These are phyloP conservation scores for Stromatinia cepivora DNA, from an alignment of 2,329 filamentous ascomycete genomes.

Conservation along the genomic window DNA sequence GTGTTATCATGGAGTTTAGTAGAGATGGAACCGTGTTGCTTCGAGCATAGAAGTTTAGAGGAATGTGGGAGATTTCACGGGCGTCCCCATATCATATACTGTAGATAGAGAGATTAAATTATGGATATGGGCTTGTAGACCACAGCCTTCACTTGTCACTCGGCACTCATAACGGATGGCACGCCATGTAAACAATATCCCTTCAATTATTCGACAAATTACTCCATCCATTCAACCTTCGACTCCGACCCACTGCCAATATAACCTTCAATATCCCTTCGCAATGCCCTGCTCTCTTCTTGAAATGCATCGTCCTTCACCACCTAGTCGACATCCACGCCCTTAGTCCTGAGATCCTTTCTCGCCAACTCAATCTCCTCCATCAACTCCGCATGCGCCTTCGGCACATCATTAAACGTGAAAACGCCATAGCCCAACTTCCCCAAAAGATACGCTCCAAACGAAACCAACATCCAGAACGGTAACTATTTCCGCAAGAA, in stretches of 20 bases:
- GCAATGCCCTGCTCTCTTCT: background rate
- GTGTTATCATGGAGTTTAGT: background rate
- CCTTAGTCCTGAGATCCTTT: slow-evolving; percentile 69
- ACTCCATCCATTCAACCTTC: slow-evolving; percentile 7
- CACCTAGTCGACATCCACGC: slow-evolving; percentile 57
- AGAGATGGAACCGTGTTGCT: background rate
- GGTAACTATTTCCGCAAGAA: slow-evolving; percentile 63
- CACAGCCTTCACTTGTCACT: background rate
- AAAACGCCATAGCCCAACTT: slow-evolving; percentile 90
- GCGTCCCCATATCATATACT: background rate
- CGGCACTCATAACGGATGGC: background rate
- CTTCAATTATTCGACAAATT: slow-evolving; percentile 19
- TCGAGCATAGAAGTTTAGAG: background rate
- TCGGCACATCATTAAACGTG: slow-evolving; percentile 94
- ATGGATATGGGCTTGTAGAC: background rate
- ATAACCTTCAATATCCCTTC: slow-evolving; percentile 2
- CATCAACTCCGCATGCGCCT: slow-evolving; percentile 87
- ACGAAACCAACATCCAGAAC: slow-evolving; percentile 87
- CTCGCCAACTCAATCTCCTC: slow-evolving; percentile 77
- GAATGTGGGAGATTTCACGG: background rate
- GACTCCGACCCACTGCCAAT: background rate
- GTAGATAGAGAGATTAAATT: slow-evolving; percentile 6
- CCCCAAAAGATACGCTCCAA: slow-evolving; percentile 89
- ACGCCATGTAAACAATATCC: slow-evolving; percentile 7
- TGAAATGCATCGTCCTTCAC: background rate